A percentile compares a stretch with the other conserved stretches of the same genome.
Evolutionary conservation across 371 early-diverging fungal species (phyloP).

Genomic region (Conidiobolus coronatus): DNA sequence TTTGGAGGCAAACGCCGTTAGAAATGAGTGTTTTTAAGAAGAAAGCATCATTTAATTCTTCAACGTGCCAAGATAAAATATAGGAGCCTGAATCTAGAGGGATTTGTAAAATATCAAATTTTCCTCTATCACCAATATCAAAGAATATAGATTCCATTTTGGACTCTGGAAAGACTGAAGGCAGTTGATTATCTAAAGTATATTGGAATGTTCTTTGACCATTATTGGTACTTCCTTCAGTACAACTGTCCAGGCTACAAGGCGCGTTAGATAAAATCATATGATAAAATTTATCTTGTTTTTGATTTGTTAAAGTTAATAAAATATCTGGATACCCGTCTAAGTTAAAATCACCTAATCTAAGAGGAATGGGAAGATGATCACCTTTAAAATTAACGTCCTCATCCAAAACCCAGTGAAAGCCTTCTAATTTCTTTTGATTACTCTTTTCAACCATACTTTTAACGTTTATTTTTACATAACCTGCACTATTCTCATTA

Average conservation of each 20-base stretch:
- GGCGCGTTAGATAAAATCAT: constrained; percentile 30
- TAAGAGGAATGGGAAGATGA: constrained; percentile 1
- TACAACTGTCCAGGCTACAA: constrained; percentile 22
- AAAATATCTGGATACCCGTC: constrained; percentile 82
- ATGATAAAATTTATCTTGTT: constrained; percentile 15
- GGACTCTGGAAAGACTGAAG: constrained; percentile 13
- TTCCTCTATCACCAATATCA: constrained; percentile 58
- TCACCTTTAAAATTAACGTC: neutral
- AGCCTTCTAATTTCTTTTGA: neutral
- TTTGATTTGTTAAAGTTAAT: constrained; percentile 20
- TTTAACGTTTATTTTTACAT: neutral
- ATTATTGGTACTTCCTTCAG: constrained; percentile 12
- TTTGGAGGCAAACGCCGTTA: constrained; percentile 46
- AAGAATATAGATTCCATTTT: constrained; percentile 57
- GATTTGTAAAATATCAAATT: neutral
- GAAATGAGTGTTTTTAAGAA: constrained; percentile 66
- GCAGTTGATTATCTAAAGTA: no score
- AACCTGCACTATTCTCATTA: neutral
- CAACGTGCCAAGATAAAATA: no score
- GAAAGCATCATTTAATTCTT: constrained; percentile 54
- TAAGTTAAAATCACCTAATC: constrained; percentile 56
- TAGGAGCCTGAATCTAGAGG: no score
- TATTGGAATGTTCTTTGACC: constrained; percentile 14
- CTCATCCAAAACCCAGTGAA: no score
- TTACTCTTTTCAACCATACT: neutral